phyloP scores from a whole-genome alignment of 208 protist species.

The Trypanosoma boissoni region DNA sequence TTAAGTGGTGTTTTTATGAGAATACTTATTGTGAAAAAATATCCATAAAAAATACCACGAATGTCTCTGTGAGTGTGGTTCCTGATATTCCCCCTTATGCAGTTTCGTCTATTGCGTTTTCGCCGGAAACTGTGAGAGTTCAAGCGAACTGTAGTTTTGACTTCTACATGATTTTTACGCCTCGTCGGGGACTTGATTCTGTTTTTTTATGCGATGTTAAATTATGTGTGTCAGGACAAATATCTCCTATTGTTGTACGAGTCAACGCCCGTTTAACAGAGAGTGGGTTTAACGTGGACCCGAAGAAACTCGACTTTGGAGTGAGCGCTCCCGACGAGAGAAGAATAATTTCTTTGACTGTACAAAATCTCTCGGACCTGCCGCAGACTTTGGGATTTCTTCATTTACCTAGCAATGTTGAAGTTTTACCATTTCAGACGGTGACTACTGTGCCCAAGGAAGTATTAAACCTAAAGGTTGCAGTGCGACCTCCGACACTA shows the following conservation, averaged over 20 bases:
- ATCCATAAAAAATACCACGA: conserved; percentile 57
- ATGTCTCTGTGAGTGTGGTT: conserved; percentile 37
- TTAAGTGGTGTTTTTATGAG: conserved; percentile 77
- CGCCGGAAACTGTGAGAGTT: conserved; percentile 36
- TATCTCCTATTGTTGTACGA: conserved; percentile 31
- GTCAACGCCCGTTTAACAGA: conserved; percentile 39
- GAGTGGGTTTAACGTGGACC: conserved; percentile 22
- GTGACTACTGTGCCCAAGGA: conserved; percentile 33
- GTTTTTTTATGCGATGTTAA: conserved; percentile 20
- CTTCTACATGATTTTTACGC: conserved; percentile 33
- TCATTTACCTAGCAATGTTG: conserved; percentile 38
- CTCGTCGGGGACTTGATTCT: conserved; percentile 17
- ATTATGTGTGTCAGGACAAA: conserved; percentile 41
- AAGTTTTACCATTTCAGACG: conserved; percentile 25
- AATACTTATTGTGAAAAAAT: conserved; percentile 70
- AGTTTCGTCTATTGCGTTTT: conserved; percentile 19
- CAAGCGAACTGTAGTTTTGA: conserved; percentile 48
- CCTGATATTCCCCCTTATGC: conserved; percentile 27
- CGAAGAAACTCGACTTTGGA: conserved; percentile 32
- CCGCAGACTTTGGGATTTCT: conserved; percentile 46
- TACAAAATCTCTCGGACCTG: conserved; percentile 43
- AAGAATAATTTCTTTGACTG: conserved; percentile 21
- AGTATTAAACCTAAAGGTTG: conserved; percentile 31
- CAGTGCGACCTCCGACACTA: conserved; percentile 29
- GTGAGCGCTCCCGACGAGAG: conserved; percentile 26